Base-by-base conservation (phyloP, 805 yeast species). In the Hanseniaspora clermontiae region DNA sequence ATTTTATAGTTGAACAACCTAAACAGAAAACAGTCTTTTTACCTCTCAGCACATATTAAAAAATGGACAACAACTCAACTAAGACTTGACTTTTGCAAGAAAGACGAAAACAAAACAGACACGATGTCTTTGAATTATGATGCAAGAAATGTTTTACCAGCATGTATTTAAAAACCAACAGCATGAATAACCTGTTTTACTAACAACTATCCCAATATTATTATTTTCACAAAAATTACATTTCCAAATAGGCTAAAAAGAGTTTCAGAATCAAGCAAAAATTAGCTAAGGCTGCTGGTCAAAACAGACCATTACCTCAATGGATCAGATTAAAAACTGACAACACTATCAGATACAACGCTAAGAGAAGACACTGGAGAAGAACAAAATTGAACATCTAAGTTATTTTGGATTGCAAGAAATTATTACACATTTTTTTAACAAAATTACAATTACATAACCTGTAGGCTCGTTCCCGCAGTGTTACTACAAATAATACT, bases 341-440 rank as follows among this genome's bases (percentile, higher is more conserved):
- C 78, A 91, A 88, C 95, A 90, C 83, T 72, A 85, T 93, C 82
- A 88, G 95, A 83, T 88, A 88, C 87, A 91, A 91, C 81, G 95
- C 96, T 75, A 93, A 93, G 89, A 89, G 97, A 87, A 86, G 97
- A 84, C 95, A 93, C 93, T 91, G 98, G 98, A 91, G 96, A 87
- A 87, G 97, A 86, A 91, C 97, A 73, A 91, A 91, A 95, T 83
- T 91, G 79, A 81, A 83, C 83, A 77, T 91, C 83, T 91, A 90
- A 53, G 57, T 53, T 53, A 39, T 46, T 53, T 46, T 53, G 49
- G 32, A 32, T 43, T 38, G 43, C 42, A 43, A 51, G 29, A 32
- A n/a, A 38, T 47, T 43, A 43, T 53, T 46, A 46, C n/a, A 3
- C 32, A 46, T 43, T 46, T 34, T 46, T 39, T 38, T 46, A 46